Evolutionary conservation across 441 rosid genomes (phyloP).

Genomic region (Isatis lusitanica): DNA sequence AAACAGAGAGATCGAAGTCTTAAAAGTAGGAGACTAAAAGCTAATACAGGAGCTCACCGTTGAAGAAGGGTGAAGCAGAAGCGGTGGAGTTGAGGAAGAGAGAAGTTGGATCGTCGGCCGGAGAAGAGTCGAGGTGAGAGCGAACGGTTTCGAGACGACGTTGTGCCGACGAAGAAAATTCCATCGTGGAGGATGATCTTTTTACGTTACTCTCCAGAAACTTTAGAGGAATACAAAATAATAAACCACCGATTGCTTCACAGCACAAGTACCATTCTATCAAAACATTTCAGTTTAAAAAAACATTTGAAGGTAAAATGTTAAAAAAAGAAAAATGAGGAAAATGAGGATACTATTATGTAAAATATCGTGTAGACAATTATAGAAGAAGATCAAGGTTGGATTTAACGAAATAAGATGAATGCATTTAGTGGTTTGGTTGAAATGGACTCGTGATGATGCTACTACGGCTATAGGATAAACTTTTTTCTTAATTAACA

Average conservation of each 20-base stretch:
- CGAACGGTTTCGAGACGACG: conserved; percentile 68
- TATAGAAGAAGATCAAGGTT: not conserved
- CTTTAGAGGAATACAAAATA: not conserved
- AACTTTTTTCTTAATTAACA: not conserved
- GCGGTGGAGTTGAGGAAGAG: conserved; percentile 26
- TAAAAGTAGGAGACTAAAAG: not conserved
- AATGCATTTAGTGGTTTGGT: not conserved
- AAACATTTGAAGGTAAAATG: not conserved
- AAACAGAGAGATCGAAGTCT: conserved; percentile 21
- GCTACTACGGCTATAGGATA: no score
- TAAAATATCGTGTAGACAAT: not conserved
- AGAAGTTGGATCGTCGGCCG: conserved; percentile 28
- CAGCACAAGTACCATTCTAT: not conserved
- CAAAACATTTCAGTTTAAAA: not conserved
- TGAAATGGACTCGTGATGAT: not conserved
- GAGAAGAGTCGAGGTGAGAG: conserved; percentile 51
- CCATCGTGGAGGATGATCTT: conserved; percentile 27
- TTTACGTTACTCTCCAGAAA: not conserved
- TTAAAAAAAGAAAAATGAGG: not conserved
- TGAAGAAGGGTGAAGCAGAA: conserved; percentile 41
- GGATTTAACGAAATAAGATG: not conserved
- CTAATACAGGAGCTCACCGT: conserved; percentile 37
- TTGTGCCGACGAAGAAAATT: conserved; percentile 51
- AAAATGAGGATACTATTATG: not conserved
- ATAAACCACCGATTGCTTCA: not conserved